These are phyloP conservation scores for Brassica hybrid DNA, from an alignment of 441 rosid genomes.

Conservation along the genomic window DNA sequence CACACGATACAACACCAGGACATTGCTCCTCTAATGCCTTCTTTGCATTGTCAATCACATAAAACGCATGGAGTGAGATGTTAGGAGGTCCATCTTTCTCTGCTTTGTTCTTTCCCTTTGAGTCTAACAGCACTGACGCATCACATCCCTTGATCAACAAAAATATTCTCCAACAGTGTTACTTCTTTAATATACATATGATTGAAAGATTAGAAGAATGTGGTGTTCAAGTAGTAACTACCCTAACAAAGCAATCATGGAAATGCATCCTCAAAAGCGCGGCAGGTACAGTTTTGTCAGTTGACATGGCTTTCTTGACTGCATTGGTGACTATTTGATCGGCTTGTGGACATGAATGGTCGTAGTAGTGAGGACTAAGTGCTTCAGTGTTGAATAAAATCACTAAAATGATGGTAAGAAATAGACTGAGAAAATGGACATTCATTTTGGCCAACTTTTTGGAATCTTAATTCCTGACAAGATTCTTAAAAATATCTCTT, in stretches of 20 bases:
- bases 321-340: conserved; percentile 51
- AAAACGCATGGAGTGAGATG: conserved; percentile 67
- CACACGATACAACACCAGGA: conserved; percentile 70
- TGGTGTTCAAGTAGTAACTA: conserved; percentile 14
- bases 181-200: not conserved
- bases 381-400: conserved; percentile 42
- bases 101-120: conserved; percentile 58
- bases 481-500: not conserved
- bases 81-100: conserved; percentile 82
- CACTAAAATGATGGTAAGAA: conserved; percentile 38
- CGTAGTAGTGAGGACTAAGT: conserved; percentile 63
- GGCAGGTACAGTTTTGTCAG: conserved; percentile 65
- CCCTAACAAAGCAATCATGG: conserved; percentile 74
- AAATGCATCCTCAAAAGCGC: conserved; percentile 76
- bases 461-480: not conserved
- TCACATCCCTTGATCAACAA: conserved; percentile 60
- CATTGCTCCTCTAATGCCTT: conserved; percentile 59
- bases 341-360: conserved; percentile 53
- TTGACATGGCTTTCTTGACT: conserved; percentile 56
- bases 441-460: conserved; percentile 12
- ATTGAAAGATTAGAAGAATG: not conserved
- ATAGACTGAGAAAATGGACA: conserved; percentile 36
- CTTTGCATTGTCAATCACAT: conserved; percentile 67
- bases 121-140: conserved; percentile 64
- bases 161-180: not conserved